Evolutionary conservation across 495 filamentous ascomycete species (phyloP).

Genomic region (Daldinia decipiens): DNA sequence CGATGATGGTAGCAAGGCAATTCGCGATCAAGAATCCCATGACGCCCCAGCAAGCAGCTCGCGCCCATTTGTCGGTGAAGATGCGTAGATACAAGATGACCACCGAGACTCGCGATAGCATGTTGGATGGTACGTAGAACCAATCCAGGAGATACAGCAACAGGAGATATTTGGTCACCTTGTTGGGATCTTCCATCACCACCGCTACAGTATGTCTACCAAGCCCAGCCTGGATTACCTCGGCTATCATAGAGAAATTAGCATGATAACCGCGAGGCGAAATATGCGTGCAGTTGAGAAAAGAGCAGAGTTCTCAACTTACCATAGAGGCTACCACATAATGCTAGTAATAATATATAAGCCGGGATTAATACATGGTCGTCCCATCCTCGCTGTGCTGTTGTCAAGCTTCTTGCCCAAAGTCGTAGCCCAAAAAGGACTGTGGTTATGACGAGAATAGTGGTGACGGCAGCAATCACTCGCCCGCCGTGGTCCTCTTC

Average conservation of each 20-base stretch:
- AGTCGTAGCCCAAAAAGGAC: constrained; percentile 36
- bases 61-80: constrained; percentile 29
- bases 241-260: background rate
- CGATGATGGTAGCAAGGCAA: constrained; percentile 32
- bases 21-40: constrained; percentile 35
- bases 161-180: constrained; percentile 8
- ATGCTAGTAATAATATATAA: constrained; percentile 21
- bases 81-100: constrained; percentile 26
- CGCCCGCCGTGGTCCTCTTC: constrained; percentile 28
- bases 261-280: background rate
- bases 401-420: constrained; percentile 26
- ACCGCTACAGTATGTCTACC: constrained; percentile 2
- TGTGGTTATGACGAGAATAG: constrained; percentile 35
- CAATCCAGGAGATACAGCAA: constrained; percentile 25
- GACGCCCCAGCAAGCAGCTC: constrained; percentile 21
- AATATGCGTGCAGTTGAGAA: background rate
- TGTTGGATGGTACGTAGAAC: constrained; percentile 20
- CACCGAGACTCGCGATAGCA: constrained; percentile 10
- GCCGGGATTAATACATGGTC: constrained; percentile 39
- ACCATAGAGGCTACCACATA: constrained; percentile 2
- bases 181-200: constrained; percentile 28
- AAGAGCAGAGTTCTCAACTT: background rate
- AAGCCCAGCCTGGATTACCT: background rate
- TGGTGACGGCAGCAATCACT: constrained; percentile 25
- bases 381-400: constrained; percentile 37